Evolutionary conservation across 306 rosid species (phyloP).

Genomic region (Fragaria nilgerrensis): DNA sequence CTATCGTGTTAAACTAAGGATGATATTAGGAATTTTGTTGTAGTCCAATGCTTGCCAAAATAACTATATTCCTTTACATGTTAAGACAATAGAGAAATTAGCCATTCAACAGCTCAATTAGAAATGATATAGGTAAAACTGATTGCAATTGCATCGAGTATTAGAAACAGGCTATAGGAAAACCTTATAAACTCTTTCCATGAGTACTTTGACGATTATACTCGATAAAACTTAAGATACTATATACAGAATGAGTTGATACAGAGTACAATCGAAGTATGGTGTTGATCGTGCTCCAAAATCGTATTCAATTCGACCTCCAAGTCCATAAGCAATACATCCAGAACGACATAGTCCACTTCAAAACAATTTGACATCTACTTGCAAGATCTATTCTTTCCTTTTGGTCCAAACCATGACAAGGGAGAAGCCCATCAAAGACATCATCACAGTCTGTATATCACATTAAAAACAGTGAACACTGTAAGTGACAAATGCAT

Average conservation of each 20-base stretch:
- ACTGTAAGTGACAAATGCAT: background rate
- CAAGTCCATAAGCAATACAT: slow-evolving; percentile 2
- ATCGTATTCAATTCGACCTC: background rate
- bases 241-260: background rate
- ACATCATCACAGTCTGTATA: slow-evolving; percentile 90
- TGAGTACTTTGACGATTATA: background rate
- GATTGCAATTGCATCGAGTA: no score
- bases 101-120: no score
- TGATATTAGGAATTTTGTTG: no score
- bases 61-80: no score
- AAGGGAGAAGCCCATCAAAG: slow-evolving; percentile 95
- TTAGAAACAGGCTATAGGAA: background rate
- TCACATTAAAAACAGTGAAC: slow-evolving; percentile 9
- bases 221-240: background rate
- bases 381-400: slow-evolving; percentile 33
- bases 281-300: background rate
- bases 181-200: background rate
- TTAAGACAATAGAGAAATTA: no score
- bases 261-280: background rate
- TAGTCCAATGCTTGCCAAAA: no score
- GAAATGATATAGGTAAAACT: no score
- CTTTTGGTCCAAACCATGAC: slow-evolving; percentile 75
- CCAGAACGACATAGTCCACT: background rate
- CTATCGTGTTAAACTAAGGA: no score
- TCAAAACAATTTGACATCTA: background rate